Conservation (phyloP, 108 stramenopile species). For the Pseudonitzschia multistriata region DNA sequence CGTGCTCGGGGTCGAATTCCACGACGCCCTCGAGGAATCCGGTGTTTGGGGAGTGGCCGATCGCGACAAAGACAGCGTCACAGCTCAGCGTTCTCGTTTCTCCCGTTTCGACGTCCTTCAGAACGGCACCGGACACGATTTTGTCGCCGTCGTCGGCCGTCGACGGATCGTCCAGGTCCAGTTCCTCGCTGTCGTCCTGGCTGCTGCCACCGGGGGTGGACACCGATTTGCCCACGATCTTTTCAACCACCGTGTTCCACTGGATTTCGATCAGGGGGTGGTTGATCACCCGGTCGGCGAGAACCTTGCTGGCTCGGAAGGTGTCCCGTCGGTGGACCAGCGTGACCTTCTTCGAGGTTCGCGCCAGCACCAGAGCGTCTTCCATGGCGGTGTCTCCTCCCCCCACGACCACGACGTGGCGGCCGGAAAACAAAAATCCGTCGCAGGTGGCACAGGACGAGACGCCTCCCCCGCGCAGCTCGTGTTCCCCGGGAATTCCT, state of each 20-base stretch:
- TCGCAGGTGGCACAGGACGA: conserved; percentile 96
- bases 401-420: conserved; percentile 90
- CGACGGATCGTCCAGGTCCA: conserved; percentile 57
- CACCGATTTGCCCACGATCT: conserved; percentile 64
- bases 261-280: conserved; percentile 81
- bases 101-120: conserved; percentile 64
- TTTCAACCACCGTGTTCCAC: conserved; percentile 82
- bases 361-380: conserved; percentile 90
- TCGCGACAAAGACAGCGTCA: conserved; percentile 93
- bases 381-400: conserved; percentile 97
- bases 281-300: conserved; percentile 81
- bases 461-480: conserved; percentile 89
- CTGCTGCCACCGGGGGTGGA: conserved; percentile 28
- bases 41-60: conserved; percentile 93
- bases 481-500: conserved; percentile 80
- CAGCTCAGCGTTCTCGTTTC: conserved; percentile 48
- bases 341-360: conserved; percentile 80
- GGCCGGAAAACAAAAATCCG: conserved; percentile 79
- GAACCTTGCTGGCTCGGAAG: conserved; percentile 88
- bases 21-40: conserved; percentile 77
- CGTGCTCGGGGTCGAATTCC: conserved; percentile 76
- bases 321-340: conserved; percentile 89
- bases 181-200: conserved; percentile 40
- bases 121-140: conserved; percentile 72
- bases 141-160: conserved; percentile 6